These are phyloP conservation scores for Botrytis porri DNA, from an alignment of 2,329 filamentous ascomycete species.

Conservation along the genomic window DNA sequence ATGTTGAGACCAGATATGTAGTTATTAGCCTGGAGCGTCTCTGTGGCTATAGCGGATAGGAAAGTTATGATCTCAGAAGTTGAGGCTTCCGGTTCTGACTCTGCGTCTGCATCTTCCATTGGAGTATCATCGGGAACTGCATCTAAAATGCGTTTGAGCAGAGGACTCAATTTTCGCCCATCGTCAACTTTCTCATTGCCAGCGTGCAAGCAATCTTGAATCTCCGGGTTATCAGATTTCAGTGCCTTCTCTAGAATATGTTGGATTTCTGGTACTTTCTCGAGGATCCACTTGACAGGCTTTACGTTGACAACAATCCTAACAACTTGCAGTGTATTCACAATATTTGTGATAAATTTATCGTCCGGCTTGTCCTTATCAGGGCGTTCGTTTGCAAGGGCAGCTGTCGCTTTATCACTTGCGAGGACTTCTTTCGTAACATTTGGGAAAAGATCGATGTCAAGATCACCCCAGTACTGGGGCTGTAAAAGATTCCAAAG, in stretches of 20 bases:
- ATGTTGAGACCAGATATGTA: conserved; percentile 90
- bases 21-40: conserved; percentile 76
- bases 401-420: conserved; percentile 68
- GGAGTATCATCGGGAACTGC: conserved; percentile 77
- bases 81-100: conserved; percentile 76
- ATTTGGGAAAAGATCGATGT: conserved; percentile 87
- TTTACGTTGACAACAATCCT: conserved; percentile 87
- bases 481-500: conserved; percentile 82
- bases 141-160: conserved; percentile 79
- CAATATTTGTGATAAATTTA: conserved; percentile 79
- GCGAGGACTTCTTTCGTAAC: conserved; percentile 82
- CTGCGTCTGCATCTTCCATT: conserved; percentile 75
- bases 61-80: conserved; percentile 85
- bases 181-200: conserved; percentile 68
- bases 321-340: conserved; percentile 91
- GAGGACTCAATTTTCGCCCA: conserved; percentile 67
- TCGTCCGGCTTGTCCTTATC: conserved; percentile 75
- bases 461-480: conserved; percentile 86
- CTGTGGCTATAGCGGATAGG: conserved; percentile 80
- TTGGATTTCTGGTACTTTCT: conserved; percentile 73
- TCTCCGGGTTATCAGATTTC: conserved; percentile 82
- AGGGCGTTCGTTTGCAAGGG: conserved; percentile 56
- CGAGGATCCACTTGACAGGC: conserved; percentile 84
- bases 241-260: conserved; percentile 87
- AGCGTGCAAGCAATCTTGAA: conserved; percentile 87